Percentiles rank a stretch among this genome's conserved stretches.
These are phyloP conservation scores for Cytospora mali DNA, from an alignment of 2,329 filamentous ascomycete species.

Conservation along the genomic window DNA sequence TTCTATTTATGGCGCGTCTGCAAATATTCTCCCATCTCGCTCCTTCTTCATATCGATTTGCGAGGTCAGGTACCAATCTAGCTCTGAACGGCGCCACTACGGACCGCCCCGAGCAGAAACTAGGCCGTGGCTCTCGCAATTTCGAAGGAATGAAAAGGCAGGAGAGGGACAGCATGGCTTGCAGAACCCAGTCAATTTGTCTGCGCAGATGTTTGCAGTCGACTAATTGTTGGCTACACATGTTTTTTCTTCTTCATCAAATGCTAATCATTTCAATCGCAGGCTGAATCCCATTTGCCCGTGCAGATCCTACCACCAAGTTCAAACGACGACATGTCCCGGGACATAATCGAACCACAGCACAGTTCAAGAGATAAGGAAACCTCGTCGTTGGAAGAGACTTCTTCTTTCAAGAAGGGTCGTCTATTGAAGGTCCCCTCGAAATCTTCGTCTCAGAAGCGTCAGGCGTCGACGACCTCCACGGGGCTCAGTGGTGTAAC, in stretches of 20 bases:
- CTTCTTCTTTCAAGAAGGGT: conserved; percentile 50
- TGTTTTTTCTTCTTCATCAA: conserved; percentile 1
- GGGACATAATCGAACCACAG: conserved; percentile 39
- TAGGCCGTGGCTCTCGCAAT: conserved; percentile 9
- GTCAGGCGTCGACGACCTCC: conserved; percentile 61
- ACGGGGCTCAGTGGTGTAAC: conserved; percentile 64
- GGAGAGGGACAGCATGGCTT: too few species aligned
- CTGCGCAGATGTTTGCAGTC: not conserved
- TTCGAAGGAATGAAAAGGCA: not conserved
- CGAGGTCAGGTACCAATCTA: not conserved
- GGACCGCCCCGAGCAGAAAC: not conserved
- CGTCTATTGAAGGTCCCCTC: conserved; percentile 62
- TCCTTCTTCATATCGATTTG: not conserved
- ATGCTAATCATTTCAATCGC: conserved; percentile 24
- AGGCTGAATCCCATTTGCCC: conserved; percentile 24
- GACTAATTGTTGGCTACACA: conserved; percentile 7
- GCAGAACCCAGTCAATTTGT: not conserved
- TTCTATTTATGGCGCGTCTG: not conserved
- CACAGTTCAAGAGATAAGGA: conserved; percentile 50
- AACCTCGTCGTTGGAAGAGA: conserved; percentile 45
- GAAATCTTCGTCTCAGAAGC: conserved; percentile 63
- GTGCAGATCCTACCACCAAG: conserved; percentile 22
- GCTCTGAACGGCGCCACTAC: not conserved
- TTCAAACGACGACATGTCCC: conserved; percentile 36
- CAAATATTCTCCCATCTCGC: not conserved